Conservation (phyloP, 2,329 filamentous ascomycete genomes). For the Gyromitra esculenta region DNA sequence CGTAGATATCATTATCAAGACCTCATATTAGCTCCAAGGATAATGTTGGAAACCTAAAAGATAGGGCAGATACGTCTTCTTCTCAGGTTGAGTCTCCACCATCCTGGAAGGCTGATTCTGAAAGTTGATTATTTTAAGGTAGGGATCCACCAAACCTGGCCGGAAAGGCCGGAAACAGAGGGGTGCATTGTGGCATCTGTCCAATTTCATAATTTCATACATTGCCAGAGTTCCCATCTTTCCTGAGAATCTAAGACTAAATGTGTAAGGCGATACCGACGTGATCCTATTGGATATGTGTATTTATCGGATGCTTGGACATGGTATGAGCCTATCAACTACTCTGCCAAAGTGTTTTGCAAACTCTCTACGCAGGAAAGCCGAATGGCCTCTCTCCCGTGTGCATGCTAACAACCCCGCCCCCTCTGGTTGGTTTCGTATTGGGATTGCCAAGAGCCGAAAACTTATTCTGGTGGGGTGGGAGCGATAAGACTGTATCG, state of each 20-base stretch:
- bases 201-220: neutral
- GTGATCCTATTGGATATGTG: neutral
- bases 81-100: neutral
- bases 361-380: too few species aligned
- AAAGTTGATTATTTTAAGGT: neutral
- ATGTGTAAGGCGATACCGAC: neutral
- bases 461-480: neutral
- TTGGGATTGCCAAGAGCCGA: neutral
- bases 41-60: neutral
- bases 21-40: neutral
- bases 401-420: neutral
- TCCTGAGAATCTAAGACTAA: neutral
- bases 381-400: too few species aligned
- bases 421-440: neutral
- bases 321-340: neutral
- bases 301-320: neutral
- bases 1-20: neutral
- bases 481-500: neutral
- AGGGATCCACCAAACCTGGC: neutral
- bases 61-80: neutral
- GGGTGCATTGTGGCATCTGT: neutral
- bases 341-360: too few species aligned
- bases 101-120: neutral
- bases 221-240: neutral
- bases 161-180: neutral